Base-by-base conservation (phyloP, 306 rosid species). In the Begonia fuchsioides region DNA sequence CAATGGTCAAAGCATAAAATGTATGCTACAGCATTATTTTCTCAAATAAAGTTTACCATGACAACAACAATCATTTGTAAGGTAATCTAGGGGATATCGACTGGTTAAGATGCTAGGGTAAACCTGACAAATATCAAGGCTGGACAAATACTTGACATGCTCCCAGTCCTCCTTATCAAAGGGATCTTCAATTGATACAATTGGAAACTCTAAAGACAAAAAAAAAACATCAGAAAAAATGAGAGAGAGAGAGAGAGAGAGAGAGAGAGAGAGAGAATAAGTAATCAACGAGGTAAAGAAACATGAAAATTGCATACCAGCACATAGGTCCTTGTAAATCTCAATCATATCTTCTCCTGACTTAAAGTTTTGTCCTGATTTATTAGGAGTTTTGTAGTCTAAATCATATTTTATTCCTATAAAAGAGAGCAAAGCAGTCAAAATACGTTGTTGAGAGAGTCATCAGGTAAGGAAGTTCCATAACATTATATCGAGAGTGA, bases 161-260 rank as follows among this genome's bases (percentile, higher is more conserved):
- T 90, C 95, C 98, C 95, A 90, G 61, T 85, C 98, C 71, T 90
- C 94, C 79, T 65, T 73, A 76, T 90, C 98, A 69, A 90, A 85
- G 52, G 98, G 98, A 71, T 90, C 98, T 70, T 84, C 87, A 63
- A 90, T 85, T 58, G 92, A 90, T 47, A 81, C 77, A 56, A 90
- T 59, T 17, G 92, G 82, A 78, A 79, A 90, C 39, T 79, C 98
- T 90, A 59, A 2, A 55, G 38, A 52, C 55, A 32, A 38, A 60
- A 55, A 9, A 52, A 53, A 32, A 38, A 60, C 53, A 9, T 43
- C 10, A 19, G 38, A 26, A 26, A 26, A 26, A 5, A 26, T 6
- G 7, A 26, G 35, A 26, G 5, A 6, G 7, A 26, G 35, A 26
- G 35, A 26, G 8, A 26, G 7, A n/a, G n/a, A n/a, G 7, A 26